Evolutionary conservation across 2,329 filamentous ascomycete species (phyloP).

Genomic region (Monosporascus sp.): DNA sequence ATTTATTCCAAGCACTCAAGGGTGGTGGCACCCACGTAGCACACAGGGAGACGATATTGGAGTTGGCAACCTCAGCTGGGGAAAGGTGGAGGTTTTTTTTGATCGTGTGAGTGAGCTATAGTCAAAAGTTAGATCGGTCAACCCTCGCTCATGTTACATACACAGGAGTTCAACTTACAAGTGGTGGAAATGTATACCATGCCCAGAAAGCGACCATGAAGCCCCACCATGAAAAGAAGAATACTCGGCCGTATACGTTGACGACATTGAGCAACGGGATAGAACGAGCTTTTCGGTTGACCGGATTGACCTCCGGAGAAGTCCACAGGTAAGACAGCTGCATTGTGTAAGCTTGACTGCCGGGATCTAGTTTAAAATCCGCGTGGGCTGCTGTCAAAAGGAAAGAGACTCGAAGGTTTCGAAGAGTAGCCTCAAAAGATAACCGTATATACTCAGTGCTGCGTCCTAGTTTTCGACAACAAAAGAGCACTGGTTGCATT

Average conservation of each 20-base stretch:
- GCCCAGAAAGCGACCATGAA: slow-evolving; percentile 73
- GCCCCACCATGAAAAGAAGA: slow-evolving; percentile 64
- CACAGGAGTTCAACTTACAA: slow-evolving; percentile 46
- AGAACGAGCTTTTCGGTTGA: slow-evolving; percentile 76
- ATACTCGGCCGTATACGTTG: slow-evolving; percentile 77
- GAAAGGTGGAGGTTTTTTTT: slow-evolving; percentile 70
- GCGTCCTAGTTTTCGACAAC: not conserved
- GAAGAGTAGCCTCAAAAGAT: not conserved
- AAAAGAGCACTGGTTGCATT: not conserved
- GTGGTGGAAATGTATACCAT: slow-evolving; percentile 87
- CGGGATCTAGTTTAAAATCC: too few species aligned
- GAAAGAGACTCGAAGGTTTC: not conserved
- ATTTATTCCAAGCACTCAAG: not conserved
- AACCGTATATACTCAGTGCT: not conserved
- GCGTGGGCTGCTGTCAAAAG: not conserved
- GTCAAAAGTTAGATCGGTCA: slow-evolving; percentile 11
- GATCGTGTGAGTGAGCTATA: slow-evolving; percentile 67
- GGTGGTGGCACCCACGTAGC: slow-evolving; percentile 49
- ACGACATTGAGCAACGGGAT: slow-evolving; percentile 75
- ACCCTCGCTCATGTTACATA: slow-evolving; percentile 1
- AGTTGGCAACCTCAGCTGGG: slow-evolving; percentile 71
- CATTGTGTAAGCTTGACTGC: slow-evolving; percentile 16
- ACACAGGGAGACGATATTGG: slow-evolving; percentile 77
- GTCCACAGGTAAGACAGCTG: slow-evolving; percentile 37
- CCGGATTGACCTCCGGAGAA: slow-evolving; percentile 72